A percentile compares a stretch with the other conserved stretches of the same genome.
Evolutionary conservation across 148 eudicot genomes (phyloP).

Genomic region (Camellia sinensis): DNA sequence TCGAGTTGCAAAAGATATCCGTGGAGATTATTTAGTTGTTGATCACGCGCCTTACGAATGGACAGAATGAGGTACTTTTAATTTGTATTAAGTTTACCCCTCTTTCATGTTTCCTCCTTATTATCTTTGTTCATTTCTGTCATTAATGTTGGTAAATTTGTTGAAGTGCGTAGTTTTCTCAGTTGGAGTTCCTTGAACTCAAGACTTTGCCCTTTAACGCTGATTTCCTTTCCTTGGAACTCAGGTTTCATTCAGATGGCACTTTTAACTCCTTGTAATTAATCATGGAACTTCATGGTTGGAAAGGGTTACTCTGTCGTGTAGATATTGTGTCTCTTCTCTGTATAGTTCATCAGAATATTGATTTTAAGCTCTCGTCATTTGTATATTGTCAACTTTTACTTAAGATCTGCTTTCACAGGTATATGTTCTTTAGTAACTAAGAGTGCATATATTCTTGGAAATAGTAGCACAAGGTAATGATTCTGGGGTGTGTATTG

Average conservation of each 20-base stretch:
- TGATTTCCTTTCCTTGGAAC: not conserved
- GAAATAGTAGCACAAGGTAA: not conserved
- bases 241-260: not conserved
- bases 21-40: conserved; percentile 58
- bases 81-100: not conserved
- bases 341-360: not conserved
- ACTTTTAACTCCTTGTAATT: not conserved
- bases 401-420: not conserved
- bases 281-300: not conserved
- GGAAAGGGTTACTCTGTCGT: not conserved
- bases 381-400: not conserved
- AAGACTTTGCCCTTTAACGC: not conserved
- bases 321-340: not conserved
- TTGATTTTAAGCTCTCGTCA: not conserved
- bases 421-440: not conserved
- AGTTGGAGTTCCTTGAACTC: not conserved
- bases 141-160: not conserved
- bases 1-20: conserved; percentile 61
- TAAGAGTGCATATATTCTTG: not conserved
- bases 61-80: conserved; percentile 42
- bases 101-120: not conserved
- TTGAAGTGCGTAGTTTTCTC: not conserved
- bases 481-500: not conserved
- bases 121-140: not conserved
- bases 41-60: conserved; percentile 63